Conservation (phyloP, 2,329 filamentous ascomycete species). For the Aspergillus persii region DNA sequence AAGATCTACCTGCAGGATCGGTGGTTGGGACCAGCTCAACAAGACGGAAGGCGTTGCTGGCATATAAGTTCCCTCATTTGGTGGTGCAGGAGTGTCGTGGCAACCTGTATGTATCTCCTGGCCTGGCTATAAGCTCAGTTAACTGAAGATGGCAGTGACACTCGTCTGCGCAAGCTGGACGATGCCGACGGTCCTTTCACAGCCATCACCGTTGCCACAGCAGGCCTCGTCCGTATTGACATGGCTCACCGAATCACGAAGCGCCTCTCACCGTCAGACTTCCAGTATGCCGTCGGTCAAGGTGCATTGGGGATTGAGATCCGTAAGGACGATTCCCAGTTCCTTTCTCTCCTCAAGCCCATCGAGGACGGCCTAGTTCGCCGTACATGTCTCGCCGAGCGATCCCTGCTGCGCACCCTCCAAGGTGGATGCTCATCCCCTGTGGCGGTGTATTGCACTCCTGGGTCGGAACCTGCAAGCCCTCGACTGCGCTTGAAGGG, state of each 20-base stretch:
- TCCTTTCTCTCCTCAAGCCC: not conserved
- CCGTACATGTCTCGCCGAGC: not conserved
- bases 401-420: not conserved
- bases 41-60: not conserved
- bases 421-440: not conserved
- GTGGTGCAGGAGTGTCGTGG: not conserved
- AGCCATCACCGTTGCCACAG: not conserved
- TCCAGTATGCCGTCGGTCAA: not conserved
- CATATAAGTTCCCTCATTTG: not conserved
- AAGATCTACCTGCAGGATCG: not conserved
- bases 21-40: not conserved
- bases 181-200: not conserved
- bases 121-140: not conserved
- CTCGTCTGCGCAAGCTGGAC: not conserved
- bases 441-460: not conserved
- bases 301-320: not conserved
- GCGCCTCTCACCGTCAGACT: not conserved
- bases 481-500: not conserved
- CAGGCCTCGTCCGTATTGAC: not conserved
- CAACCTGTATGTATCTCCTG: not conserved
- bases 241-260: not conserved
- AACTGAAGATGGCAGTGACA: not conserved
- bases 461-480: not conserved
- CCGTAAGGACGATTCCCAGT: not conserved
- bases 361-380: not conserved